These are phyloP conservation scores for Lipomyces lipofer DNA, from an alignment of 805 yeast species.

Conservation along the genomic window DNA sequence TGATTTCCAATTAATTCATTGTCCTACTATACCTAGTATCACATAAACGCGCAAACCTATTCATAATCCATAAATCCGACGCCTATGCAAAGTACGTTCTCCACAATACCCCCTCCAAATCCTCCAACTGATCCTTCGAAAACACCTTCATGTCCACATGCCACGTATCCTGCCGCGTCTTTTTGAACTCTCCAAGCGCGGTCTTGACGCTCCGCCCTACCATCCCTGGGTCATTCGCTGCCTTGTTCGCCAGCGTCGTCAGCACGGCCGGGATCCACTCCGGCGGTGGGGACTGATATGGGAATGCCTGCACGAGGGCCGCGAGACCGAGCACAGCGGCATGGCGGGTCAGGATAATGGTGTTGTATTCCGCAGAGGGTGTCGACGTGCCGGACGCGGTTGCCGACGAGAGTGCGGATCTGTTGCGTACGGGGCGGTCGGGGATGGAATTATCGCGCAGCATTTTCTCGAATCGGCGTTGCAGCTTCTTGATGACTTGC, in stretches of 20 bases:
- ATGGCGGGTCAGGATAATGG: slow-evolving; percentile 55
- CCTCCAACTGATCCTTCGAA: slow-evolving; percentile 77
- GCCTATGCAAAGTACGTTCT: slow-evolving; percentile 82
- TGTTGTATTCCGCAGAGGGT: slow-evolving; percentile 34
- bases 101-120: slow-evolving; percentile 91
- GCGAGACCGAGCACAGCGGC: slow-evolving; percentile 89
- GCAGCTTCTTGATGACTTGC: slow-evolving; percentile 44
- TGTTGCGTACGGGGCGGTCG: slow-evolving; percentile 28
- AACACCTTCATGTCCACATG: slow-evolving; percentile 79
- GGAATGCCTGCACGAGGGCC: slow-evolving; percentile 83
- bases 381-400: slow-evolving; percentile 18
- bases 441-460: slow-evolving; percentile 42
- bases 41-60: background rate
- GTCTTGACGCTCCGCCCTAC: slow-evolving; percentile 84
- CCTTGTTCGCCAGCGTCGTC: slow-evolving; percentile 66
- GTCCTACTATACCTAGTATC: background rate
- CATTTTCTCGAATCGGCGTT: slow-evolving; percentile 47
- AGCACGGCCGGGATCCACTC: slow-evolving; percentile 79
- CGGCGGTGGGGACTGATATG: slow-evolving; percentile 90
- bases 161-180: slow-evolving; percentile 95
- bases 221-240: slow-evolving; percentile 70
- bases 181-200: slow-evolving; percentile 78
- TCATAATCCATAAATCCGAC: too few relatives aligned
- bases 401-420: slow-evolving; percentile 24
- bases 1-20: background rate